A percentile compares a stretch with the other conserved stretches of the same genome.
These are phyloP conservation scores for Ganoderma multipileum DNA, from an alignment of 1,284 basidiomycete species.

Conservation along the genomic window DNA sequence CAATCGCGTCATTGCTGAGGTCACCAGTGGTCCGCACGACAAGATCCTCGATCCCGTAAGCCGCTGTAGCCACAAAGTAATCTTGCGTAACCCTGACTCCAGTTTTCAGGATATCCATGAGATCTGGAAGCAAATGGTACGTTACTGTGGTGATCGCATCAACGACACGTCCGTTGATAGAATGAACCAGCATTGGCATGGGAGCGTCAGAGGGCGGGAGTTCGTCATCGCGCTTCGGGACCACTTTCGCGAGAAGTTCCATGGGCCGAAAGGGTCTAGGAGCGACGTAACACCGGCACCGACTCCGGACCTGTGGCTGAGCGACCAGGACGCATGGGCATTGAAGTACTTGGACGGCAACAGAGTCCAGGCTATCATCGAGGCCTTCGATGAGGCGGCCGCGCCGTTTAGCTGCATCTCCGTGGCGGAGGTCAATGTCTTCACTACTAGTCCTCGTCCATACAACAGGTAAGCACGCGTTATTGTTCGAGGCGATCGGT, in stretches of 20 bases:
- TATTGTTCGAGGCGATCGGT: neutral
- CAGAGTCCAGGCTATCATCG: constrained; percentile 29
- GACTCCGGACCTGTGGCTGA: neutral
- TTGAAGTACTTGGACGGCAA: constrained; percentile 26
- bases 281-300: neutral
- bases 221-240: constrained; percentile 30
- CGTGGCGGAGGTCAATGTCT: constrained; percentile 30
- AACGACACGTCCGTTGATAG: neutral
- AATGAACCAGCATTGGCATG: constrained; percentile 8
- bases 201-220: constrained; percentile 5
- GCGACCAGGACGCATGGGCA: constrained; percentile 31
- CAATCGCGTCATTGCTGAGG: constrained; percentile 29
- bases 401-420: constrained; percentile 37
- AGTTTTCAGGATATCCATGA: constrained; percentile 16
- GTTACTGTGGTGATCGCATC: no score
- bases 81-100: neutral
- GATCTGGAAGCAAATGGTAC: constrained; percentile 40
- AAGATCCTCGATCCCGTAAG: constrained; percentile 32
- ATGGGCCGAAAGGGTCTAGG: neutral
- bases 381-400: constrained; percentile 41
- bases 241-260: constrained; percentile 31
- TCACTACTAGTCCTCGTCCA: constrained; percentile 8
- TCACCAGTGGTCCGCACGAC: constrained; percentile 30
- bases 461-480: constrained; percentile 5
- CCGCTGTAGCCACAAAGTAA: neutral